Conservation (phyloP, 2,329 filamentous ascomycete species). For the Amylocarpus encephaloides region DNA sequence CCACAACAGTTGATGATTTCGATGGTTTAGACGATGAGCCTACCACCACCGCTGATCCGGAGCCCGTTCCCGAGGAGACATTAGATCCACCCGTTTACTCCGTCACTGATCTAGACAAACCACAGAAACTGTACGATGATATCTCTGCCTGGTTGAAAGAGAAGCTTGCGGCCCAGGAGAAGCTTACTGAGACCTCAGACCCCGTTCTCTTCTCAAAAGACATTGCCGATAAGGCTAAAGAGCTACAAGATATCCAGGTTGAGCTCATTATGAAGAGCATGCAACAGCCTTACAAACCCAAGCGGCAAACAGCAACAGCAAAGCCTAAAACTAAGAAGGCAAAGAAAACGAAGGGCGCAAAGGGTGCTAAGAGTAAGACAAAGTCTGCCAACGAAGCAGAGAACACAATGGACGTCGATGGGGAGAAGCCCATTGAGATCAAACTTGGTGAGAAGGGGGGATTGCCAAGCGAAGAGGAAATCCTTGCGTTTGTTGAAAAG, state of each 20-base stretch:
- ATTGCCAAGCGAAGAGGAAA: slow-evolving; percentile 41
- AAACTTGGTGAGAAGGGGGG: slow-evolving; percentile 37
- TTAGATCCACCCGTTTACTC: slow-evolving; percentile 64
- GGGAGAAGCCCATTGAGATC: slow-evolving; percentile 31
- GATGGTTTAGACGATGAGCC: slow-evolving; percentile 75
- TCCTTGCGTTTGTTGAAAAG: slow-evolving; percentile 49
- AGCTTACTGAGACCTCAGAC: slow-evolving; percentile 63
- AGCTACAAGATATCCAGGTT: slow-evolving; percentile 64
- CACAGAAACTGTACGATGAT: slow-evolving; percentile 56
- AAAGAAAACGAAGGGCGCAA: slow-evolving; percentile 30
- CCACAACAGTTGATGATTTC: slow-evolving; percentile 44
- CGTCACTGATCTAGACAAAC: slow-evolving; percentile 60
- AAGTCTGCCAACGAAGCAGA: slow-evolving; percentile 28
- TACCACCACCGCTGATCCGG: slow-evolving; percentile 28
- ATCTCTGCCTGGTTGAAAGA: slow-evolving; percentile 69
- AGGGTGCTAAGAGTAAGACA: slow-evolving; percentile 27
- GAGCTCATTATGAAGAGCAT: slow-evolving; percentile 66
- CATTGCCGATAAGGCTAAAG: slow-evolving; percentile 58
- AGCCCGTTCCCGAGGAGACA: slow-evolving; percentile 37
- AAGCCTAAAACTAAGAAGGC: slow-evolving; percentile 38
- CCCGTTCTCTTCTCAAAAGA: slow-evolving; percentile 70
- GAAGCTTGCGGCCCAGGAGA: slow-evolving; percentile 63
- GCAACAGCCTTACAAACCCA: slow-evolving; percentile 39
- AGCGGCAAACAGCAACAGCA: slow-evolving; percentile 13
- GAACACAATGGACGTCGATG: slow-evolving; percentile 38